Evolutionary conservation across 306 rosid species (phyloP), one percentile per base, ranked within the genome.

Genomic region (Rosa rugosa): DNA sequence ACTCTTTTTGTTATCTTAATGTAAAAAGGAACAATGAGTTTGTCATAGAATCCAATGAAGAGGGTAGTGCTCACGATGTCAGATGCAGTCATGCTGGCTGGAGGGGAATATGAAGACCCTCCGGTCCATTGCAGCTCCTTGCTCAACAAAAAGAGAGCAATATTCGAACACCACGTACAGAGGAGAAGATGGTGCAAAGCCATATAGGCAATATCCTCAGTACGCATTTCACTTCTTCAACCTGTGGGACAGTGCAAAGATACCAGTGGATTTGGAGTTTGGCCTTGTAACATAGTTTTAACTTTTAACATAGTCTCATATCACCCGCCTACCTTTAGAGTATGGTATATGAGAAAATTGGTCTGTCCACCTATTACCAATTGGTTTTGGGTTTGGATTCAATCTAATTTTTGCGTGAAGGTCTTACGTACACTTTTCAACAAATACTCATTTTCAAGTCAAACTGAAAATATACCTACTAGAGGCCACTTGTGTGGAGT

Each of bases 141-240:
- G 92, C 66, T 87, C 85, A 7, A 90, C 88, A 27, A 88, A 88
- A 25, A 88, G 87, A 34, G 92, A 84, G 78, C 88, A 88, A 85
- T 79, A 87, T 85, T n/a, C n/a, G 88, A 87, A 88, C 57, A 88
- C 85, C 12, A n/a, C n/a, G n/a, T n/a, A 87, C 89, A 0, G 88
- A 90, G 74, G 85, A 83, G 84, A 85, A 83, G 75, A 90, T 80
- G 73, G 95, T 90, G 82, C 92, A 88, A 0, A 88, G 45, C 90
- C 92, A 88, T 27, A 88, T 41, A 1, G 91, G 91, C 8, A 88
- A 67, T 40, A 27, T 27, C 31, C 31, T 27, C 31, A 27, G 31
- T 27, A 87, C 16, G 79, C 91, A 82, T 73, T 88, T 90, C 69
- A 90, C 86, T 81, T 88, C 92, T 81, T 90, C 92, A 71, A 90